Percentiles rank a stretch among this genome's conserved stretches.
phyloP scores from a whole-genome alignment of 1,139 yeast genomes.

The Magnusiomyces magnusii region DNA sequence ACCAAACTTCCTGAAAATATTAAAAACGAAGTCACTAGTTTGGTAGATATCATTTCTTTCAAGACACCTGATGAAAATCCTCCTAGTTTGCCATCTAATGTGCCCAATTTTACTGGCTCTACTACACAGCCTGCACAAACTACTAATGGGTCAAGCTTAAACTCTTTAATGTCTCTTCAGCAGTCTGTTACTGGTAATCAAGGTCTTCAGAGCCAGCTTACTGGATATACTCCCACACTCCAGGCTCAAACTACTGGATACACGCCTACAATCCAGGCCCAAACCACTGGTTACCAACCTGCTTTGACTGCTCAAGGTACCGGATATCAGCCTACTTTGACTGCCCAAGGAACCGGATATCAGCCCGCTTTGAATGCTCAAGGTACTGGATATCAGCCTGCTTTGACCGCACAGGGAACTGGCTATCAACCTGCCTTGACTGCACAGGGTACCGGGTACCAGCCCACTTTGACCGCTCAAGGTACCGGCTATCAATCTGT shows the following conservation, averaged over 20 bases:
- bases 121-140: constrained; percentile 28
- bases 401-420: constrained; percentile 33
- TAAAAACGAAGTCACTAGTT: constrained; percentile 74
- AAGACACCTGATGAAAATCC: constrained; percentile 56
- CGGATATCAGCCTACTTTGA: constrained; percentile 25
- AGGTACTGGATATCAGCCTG: constrained; percentile 26
- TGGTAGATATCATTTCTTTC: constrained; percentile 84
- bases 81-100: constrained; percentile 24
- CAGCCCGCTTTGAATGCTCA: constrained; percentile 21
- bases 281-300: constrained; percentile 17
- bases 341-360: constrained; percentile 20
- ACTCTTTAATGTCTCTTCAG: constrained; percentile 36
- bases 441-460: constrained; percentile 34
- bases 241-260: constrained; percentile 38
- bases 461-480: constrained; percentile 32
- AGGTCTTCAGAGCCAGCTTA: constrained; percentile 32
- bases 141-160: constrained; percentile 4
- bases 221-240: constrained; percentile 29
- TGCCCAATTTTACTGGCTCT: constrained; percentile 27
- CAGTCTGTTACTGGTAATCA: constrained; percentile 37
- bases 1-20: constrained; percentile 60
- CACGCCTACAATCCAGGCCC: constrained; percentile 18
- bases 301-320: constrained; percentile 38
- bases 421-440: constrained; percentile 30
- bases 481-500: constrained; percentile 28